Evolutionary conservation across 2,329 filamentous ascomycete genomes (phyloP).

Genomic region (Xylariales sp.): DNA sequence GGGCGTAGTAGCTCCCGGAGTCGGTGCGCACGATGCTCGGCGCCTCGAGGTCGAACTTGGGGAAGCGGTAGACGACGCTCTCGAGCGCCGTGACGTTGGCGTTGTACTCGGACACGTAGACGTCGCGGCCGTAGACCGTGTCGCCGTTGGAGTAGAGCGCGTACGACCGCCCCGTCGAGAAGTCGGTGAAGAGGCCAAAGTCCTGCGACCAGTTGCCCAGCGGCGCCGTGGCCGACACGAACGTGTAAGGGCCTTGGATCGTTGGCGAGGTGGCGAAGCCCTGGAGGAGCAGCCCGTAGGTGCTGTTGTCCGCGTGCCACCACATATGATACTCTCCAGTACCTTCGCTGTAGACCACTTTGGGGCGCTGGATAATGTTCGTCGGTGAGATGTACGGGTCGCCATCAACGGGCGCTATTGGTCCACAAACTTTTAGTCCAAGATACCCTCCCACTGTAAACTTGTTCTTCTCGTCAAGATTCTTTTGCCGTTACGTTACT

Average conservation of each 20-base stretch:
- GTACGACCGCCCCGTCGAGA: constrained; percentile 51
- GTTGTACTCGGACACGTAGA: constrained; percentile 53
- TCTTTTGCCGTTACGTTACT: too few species aligned
- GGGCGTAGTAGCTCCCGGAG: constrained; percentile 52
- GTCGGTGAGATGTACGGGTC: constrained; percentile 50
- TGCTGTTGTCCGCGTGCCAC: constrained; percentile 58
- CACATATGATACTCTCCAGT: constrained; percentile 54
- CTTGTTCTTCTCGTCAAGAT: too few species aligned
- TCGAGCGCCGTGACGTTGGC: constrained; percentile 46
- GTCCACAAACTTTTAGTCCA: too few species aligned
- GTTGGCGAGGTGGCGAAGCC: constrained; percentile 48
- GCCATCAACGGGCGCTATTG: constrained; percentile 47
- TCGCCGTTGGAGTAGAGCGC: constrained; percentile 59
- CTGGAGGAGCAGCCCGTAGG: constrained; percentile 52
- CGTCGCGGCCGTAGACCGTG: constrained; percentile 47
- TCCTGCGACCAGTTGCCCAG: constrained; percentile 61
- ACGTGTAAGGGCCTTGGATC: constrained; percentile 49
- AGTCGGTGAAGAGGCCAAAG: constrained; percentile 57
- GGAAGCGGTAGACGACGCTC: constrained; percentile 47
- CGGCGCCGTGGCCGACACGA: constrained; percentile 48
- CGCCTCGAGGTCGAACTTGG: constrained; percentile 57
- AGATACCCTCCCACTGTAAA: too few species aligned
- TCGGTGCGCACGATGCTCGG: constrained; percentile 58
- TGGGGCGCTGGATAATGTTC: constrained; percentile 58
- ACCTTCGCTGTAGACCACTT: constrained; percentile 54